A percentile compares a stretch with the other conserved stretches of the same genome.
Conservation (phyloP, 73 alveolate genomes). For the Paramecium octaurelia region DNA sequence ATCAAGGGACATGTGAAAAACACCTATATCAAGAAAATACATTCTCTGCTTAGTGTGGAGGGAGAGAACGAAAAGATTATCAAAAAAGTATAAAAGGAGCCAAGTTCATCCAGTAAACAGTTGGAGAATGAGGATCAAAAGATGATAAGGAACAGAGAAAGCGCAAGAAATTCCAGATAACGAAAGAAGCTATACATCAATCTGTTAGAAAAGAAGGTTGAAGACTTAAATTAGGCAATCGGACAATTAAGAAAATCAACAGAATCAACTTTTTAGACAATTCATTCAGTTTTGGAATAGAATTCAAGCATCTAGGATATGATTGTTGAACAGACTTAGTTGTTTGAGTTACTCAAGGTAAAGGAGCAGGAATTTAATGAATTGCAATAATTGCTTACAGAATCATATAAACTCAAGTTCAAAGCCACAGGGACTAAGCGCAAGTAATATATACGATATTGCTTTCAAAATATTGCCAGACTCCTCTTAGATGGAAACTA, state of each 20-base stretch:
- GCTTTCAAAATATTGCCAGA: conserved; percentile 45
- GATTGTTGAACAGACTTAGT: conserved; percentile 32
- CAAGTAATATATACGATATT: background rate
- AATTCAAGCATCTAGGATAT: background rate
- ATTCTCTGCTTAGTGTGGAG: conserved; percentile 39
- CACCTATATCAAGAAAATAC: conserved; percentile 54
- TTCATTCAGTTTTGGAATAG: background rate
- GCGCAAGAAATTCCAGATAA: conserved; percentile 65
- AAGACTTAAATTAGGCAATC: conserved; percentile 41
- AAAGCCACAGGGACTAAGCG: conserved; percentile 27
- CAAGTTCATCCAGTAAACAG: background rate
- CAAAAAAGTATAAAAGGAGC: background rate
- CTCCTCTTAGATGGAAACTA: conserved; percentile 46
- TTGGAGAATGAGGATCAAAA: conserved; percentile 48
- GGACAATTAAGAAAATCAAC: conserved; percentile 26
- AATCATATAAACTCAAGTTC: background rate
- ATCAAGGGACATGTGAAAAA: conserved; percentile 62
- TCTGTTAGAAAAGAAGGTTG: conserved; percentile 64
- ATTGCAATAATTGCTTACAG: background rate
- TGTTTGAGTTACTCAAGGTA: background rate
- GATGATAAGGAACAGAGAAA: conserved; percentile 63
- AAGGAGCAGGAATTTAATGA: conserved; percentile 28
- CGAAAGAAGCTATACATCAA: conserved; percentile 65
- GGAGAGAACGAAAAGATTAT: conserved; percentile 1
- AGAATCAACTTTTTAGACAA: background rate